Base-by-base conservation (phyloP, 192 early-diverging fungal species). In the Lobosporangium transversale region DNA sequence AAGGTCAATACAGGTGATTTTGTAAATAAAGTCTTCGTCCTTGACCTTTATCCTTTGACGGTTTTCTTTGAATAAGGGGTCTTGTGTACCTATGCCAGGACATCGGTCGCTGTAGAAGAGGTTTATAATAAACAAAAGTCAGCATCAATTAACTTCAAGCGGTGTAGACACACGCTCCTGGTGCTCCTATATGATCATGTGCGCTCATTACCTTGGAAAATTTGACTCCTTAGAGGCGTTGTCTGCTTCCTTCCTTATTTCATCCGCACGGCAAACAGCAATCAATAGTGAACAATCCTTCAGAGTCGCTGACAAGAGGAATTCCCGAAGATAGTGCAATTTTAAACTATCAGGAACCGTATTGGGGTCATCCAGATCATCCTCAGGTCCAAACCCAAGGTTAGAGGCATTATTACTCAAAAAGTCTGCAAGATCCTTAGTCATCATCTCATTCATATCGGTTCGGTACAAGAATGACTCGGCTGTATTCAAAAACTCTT, bases 251-350 rank as follows among this genome's bases (percentile, higher is more conserved):
- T 48, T 53, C 4, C 35, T 44, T 9, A 48, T 27, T 21, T 70
- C 68, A 47, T 62, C 76, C 45, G 51, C 24, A 5, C 59, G 42
- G 7, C 66, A 58, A 21, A 90, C 48, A 2, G 87, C 70, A 48
- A 93, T 81, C 36, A 94, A 68, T 21, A 92, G 80, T 17, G 93
- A 94, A 27, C 90, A 86, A 69, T 93, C 93, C 66, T 94, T 94
- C 31, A 94, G 79, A 15, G 92, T 92, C 12, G 81, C 82, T 0
- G 93, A 88, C 4, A 94, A 30, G 42, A 93, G 64, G 67, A 88
- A 92, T 68, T 92, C 88, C 45, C 83, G 67, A 0, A 92, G 78
- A 23, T 61, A 71, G 31, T 91, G 92, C 31, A 79, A 67, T 32
- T 53, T 37, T 29, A 58, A 29, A 5, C 35, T 23, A 15, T 61